A percentile compares a stretch with the other conserved stretches of the same genome.
Conservation (phyloP, 2,329 filamentous ascomycete species). For the Camillea tinctor region DNA sequence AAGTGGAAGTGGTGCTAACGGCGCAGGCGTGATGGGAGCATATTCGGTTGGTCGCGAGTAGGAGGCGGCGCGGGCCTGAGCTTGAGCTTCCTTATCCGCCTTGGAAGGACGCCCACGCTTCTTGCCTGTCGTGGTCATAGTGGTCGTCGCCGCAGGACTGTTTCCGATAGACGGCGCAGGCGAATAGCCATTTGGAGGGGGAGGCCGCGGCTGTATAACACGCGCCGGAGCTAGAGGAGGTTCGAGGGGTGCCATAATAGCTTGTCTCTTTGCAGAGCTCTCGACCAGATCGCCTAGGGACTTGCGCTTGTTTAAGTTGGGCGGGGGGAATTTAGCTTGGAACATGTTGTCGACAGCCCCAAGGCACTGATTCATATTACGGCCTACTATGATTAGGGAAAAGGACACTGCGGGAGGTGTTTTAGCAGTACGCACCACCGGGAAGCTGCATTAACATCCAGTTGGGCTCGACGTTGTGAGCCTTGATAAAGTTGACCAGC, state of each 20-base stretch:
- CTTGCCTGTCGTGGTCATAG: slow-evolving; percentile 27
- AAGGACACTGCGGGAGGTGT: slow-evolving; percentile 6
- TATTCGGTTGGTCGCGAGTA: slow-evolving; percentile 31
- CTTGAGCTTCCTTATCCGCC: slow-evolving; percentile 41
- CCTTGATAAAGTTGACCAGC: slow-evolving; percentile 48
- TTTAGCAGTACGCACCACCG: slow-evolving; percentile 36
- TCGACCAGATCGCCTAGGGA: slow-evolving; percentile 35
- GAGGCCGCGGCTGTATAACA: slow-evolving; percentile 33
- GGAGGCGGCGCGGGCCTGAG: slow-evolving; percentile 31
- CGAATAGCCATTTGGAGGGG: slow-evolving; percentile 28
- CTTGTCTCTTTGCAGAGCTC: slow-evolving; percentile 34
- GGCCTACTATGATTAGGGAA: slow-evolving; percentile 37
- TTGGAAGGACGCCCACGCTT: slow-evolving; percentile 48
- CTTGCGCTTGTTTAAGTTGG: slow-evolving; percentile 36
- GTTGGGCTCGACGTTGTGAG: slow-evolving; percentile 40
- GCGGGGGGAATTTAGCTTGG: slow-evolving; percentile 33
- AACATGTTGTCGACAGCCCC: slow-evolving; percentile 40
- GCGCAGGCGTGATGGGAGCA: slow-evolving; percentile 32
- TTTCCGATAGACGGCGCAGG: slow-evolving; percentile 16
- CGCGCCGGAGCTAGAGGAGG: slow-evolving; percentile 26
- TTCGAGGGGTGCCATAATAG: slow-evolving; percentile 29
- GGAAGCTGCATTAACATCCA: slow-evolving; percentile 51
- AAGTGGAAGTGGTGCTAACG: slow-evolving; percentile 22
- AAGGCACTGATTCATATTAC: slow-evolving; percentile 48
- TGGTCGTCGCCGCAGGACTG: slow-evolving; percentile 22